Conservation (phyloP, 306 rosid genomes). For the Trichosanthes truncata region DNA sequence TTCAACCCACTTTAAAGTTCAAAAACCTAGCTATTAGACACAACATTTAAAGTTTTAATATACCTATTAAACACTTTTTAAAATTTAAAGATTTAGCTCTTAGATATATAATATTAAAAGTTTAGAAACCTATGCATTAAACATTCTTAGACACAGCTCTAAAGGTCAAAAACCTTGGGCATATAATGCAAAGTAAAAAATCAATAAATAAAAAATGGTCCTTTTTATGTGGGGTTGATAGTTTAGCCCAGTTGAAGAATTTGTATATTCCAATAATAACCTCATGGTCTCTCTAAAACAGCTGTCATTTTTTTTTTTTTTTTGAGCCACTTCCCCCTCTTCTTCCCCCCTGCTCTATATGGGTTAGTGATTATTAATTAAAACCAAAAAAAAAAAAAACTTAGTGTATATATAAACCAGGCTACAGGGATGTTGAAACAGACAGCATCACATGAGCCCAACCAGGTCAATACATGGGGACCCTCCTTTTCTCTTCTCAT, state of each 20-base stretch:
- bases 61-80: neutral
- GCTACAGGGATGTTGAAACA: constrained; percentile 30
- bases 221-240: constrained; percentile 7
- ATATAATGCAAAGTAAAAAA: too few species aligned
- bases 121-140: too few species aligned
- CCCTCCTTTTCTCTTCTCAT: constrained; percentile 17
- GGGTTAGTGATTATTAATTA: neutral
- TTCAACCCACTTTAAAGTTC: too few species aligned
- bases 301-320: constrained; percentile 22
- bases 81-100: too few species aligned
- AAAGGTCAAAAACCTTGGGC: too few species aligned
- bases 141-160: too few species aligned
- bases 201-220: constrained; percentile 39
- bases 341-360: neutral
- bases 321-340: constrained; percentile 18
- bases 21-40: too few species aligned
- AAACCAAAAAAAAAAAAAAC: neutral
- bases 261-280: constrained; percentile 18
- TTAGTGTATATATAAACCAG: constrained; percentile 9
- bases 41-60: too few species aligned
- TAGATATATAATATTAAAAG: too few species aligned
- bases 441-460: constrained; percentile 43
- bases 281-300: constrained; percentile 28
- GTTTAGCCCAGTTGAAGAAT: constrained; percentile 23
- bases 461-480: constrained; percentile 41